phyloP scores from a whole-genome alignment of 2,329 filamentous ascomycete species.

The Coccinonectria pachysandricola region DNA sequence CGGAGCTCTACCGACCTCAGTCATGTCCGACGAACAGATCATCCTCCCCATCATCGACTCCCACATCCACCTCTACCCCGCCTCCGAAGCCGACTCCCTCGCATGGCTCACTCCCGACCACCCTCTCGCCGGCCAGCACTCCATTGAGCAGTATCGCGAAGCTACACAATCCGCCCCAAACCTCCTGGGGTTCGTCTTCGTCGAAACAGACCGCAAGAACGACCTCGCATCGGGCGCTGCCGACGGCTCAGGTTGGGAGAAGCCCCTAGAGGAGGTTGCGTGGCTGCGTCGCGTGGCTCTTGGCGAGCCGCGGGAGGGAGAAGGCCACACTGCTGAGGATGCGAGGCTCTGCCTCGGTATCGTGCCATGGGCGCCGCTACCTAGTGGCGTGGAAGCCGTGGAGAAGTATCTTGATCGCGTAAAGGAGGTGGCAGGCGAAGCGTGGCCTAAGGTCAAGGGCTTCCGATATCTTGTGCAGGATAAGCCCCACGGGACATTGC shows the following conservation, averaged over 20 bases:
- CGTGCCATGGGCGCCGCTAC: constrained; percentile 79
- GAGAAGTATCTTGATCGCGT: constrained; percentile 54
- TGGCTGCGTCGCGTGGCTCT: constrained; percentile 58
- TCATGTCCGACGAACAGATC: constrained; percentile 29
- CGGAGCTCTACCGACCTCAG: too few relatives aligned
- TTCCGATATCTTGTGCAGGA: constrained; percentile 79
- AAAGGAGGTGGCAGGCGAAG: constrained; percentile 49
- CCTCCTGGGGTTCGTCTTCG: constrained; percentile 64
- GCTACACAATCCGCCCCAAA: constrained; percentile 30
- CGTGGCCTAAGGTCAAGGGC: constrained; percentile 61
- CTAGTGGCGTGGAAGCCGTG: constrained; percentile 50
- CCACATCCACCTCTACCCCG: constrained; percentile 82
- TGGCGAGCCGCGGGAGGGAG: constrained; percentile 43
- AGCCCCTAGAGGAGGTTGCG: constrained; percentile 61
- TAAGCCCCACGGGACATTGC: constrained; percentile 55
- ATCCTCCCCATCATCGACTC: constrained; percentile 66
- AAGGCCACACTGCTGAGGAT: constrained; percentile 41
- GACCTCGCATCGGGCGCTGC: constrained; percentile 37
- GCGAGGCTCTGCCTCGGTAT: constrained; percentile 54
- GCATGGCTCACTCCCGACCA: constrained; percentile 55
- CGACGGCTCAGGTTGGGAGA: constrained; percentile 49
- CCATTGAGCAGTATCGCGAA: constrained; percentile 51
- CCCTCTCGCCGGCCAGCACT: constrained; percentile 54
- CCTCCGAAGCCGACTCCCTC: constrained; percentile 54
- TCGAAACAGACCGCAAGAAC: constrained; percentile 71